Evolutionary conservation across 2,329 filamentous ascomycete genomes (phyloP), one percentile per base, ranked within the genome.

Genomic region (Didymosphaeria variabile): DNA sequence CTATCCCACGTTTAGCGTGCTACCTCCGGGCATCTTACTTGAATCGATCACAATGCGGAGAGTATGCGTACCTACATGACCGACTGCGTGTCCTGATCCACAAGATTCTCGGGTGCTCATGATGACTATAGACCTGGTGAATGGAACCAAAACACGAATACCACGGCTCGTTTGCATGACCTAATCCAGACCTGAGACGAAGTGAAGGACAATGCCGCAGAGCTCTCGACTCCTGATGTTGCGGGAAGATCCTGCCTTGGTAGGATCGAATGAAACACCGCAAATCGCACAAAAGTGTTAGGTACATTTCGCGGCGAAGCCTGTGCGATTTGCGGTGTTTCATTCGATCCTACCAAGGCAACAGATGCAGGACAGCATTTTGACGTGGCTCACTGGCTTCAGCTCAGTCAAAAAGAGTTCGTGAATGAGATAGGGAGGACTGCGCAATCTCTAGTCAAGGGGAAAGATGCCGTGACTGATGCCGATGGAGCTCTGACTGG

Each of bases 11-110:
- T 63, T 56, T 13, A 58, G 34, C 4, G 46, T 72, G 1, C 9
- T 71, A 10, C 57, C 65, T 1, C 17, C 26, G 23, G 47, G 62
- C 32, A 57, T 53, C 4, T 64, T 1, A 17, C 67, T 1, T 19
- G 57, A 1, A 56, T 72, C 7, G 60, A 71, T 21, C 67, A 70
- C 51, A 64, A 57, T 42, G 68, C 65, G 21, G 71, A 70, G 42
- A 57, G 6, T 40, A 17, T 64, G 10, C 63, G 40, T 7, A 67
- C 60, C 4, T 65, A 60, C 54, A 59, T 54, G 4, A 69, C 64
- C 1, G 15, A 17, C 38, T 17, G 15, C 38, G 17, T n/a, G 17
- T n/a, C 5, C n/a, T 40, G 38, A n/a, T 40, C 15, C 5, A 8
- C 5, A 7, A 15, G 6, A 40, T n/a, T 40, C 7, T 40, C 15